phyloP scores from a whole-genome alignment of 2,329 filamentous ascomycete species.

The Neofusicoccum kwambonambiense region DNA sequence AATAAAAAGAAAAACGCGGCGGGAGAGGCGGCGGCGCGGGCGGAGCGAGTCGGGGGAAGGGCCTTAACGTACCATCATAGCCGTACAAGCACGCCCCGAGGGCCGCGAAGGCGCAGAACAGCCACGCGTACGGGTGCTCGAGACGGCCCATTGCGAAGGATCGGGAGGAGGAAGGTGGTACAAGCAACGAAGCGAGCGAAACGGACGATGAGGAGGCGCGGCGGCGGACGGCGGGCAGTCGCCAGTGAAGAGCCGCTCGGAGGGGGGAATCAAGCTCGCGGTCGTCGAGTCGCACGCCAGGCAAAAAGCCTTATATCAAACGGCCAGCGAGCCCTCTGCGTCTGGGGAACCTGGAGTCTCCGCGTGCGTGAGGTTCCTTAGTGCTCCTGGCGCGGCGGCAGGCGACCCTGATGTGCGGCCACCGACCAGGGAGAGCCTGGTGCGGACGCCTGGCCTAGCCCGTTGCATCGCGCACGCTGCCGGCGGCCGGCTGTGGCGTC shows the following conservation, averaged over 20 bases:
- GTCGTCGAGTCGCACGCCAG: not conserved
- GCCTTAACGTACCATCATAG: slow-evolving; percentile 26
- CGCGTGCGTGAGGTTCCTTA: not conserved
- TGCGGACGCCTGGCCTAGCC: not conserved
- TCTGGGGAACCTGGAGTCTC: slow-evolving; percentile 8
- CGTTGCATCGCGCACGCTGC: not conserved
- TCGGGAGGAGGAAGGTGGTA: not conserved
- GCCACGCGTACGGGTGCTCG: slow-evolving; percentile 33
- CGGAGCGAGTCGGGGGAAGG: not conserved
- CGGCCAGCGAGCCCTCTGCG: not conserved
- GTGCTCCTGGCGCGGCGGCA: not conserved
- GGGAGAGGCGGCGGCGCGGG: not conserved
- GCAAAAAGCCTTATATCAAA: not conserved
- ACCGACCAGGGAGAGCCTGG: not conserved
- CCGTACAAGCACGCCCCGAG: slow-evolving; percentile 41
- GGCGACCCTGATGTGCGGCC: not conserved
- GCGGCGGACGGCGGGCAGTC: not conserved
- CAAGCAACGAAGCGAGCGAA: not conserved
- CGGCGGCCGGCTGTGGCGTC: not conserved
- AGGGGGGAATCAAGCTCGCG: not conserved
- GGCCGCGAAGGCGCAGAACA: slow-evolving; percentile 38
- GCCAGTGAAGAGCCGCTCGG: not conserved
- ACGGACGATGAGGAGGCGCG: not conserved
- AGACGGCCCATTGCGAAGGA: slow-evolving; percentile 17
- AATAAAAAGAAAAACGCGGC: not conserved